Evolutionary conservation across 371 early-diverging fungal genomes (phyloP), one percentile per base, ranked within the genome.

Genomic region (Nematocida sp.): DNA sequence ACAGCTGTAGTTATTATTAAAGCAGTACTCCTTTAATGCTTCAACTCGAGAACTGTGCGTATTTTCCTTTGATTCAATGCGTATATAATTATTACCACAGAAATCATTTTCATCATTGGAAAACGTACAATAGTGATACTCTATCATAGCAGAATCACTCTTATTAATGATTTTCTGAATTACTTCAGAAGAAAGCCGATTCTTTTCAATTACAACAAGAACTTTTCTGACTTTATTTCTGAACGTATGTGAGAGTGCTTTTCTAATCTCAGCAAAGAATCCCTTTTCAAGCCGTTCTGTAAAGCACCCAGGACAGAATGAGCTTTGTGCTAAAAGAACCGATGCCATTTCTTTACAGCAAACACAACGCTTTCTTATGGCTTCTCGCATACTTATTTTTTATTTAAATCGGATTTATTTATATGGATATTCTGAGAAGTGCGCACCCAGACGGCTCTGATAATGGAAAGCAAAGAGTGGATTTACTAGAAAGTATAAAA

Each of bases 281-380:
- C 13, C 44, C 52, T 62, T 57, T 6, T 70, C 13, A 13, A 78
- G 27, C 23, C 56, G 67, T 3, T 23, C 39, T 9, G 58, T 6
- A 60, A 78, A 78, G 57, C 80, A 78, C 60, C 61, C 20, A 42
- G 55, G 1, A 52, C 80, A 78, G 52, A 78, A 78, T 5, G 47
- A 3, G 25, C 45, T 56, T 54, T 78, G 80, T 27, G 60, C 39
- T 15, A 70, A 45, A 15, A 69, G 20, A n/a, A 78, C 23, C 13
- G 42, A 15, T n/a, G 70, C 20, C 9, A 39, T 7, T 25, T 52
- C 61, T 33, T 56, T 42, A 52, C 80, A 78, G 67, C 76, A 75
- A 4, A 45, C 40, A 40, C 67, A 75, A 18, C 11, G 52, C 6
- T 27, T 44, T 44, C 44, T 54, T 39, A n/a, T 45, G 23, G 20